phyloP scores from a whole-genome alignment of 2,329 filamentous ascomycete genomes.

The Phialocephala sp. region DNA sequence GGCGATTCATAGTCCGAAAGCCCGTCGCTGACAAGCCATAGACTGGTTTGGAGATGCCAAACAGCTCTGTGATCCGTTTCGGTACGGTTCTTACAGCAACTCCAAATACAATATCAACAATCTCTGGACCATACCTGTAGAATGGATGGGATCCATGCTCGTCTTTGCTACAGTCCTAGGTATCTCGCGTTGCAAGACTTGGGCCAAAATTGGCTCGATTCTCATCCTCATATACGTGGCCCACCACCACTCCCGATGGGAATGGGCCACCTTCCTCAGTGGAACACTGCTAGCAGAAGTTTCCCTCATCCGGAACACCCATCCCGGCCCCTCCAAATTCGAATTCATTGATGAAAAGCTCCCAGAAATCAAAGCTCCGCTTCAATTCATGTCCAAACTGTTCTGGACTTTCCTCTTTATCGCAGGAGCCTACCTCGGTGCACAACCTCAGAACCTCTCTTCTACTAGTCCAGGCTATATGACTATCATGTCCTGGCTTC shows the following conservation, averaged over 20 bases:
- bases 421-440: background rate
- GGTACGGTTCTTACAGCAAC: background rate
- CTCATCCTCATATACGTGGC: constrained; percentile 5
- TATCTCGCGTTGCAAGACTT: constrained; percentile 4
- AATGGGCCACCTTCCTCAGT: constrained; percentile 8
- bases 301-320: background rate
- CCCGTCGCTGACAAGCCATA: background rate
- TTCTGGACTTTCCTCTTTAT: constrained; percentile 6
- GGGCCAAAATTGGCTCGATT: background rate
- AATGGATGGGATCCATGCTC: constrained; percentile 10
- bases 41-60: constrained; percentile 9
- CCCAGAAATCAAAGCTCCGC: background rate
- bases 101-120: constrained; percentile 15
- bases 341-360: constrained; percentile 7
- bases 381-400: background rate
- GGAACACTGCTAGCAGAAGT: constrained; percentile 8
- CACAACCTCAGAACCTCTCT: constrained; percentile 3
- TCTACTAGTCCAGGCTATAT: constrained; percentile 4
- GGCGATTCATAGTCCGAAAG: background rate
- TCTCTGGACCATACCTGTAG: constrained; percentile 5
- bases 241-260: constrained; percentile 1
- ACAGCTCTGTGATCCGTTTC: constrained; percentile 10
- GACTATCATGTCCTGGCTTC: constrained; percentile 5
- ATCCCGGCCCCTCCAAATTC: background rate
- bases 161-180: constrained; percentile 7